phyloP scores from a whole-genome alignment of 305 asterid species.

The Plantago coronopus region DNA sequence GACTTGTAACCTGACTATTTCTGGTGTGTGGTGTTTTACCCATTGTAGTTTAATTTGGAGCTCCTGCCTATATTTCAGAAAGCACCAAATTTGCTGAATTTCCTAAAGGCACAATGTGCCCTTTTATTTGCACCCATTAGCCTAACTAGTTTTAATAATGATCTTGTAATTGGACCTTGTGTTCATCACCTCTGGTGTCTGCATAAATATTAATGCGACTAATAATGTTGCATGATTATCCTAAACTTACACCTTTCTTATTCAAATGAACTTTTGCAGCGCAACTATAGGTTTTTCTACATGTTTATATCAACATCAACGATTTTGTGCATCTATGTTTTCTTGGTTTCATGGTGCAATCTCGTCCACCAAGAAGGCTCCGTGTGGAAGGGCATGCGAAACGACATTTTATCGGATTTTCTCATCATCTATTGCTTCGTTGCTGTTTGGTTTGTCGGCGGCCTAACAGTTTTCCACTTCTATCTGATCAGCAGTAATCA shows the following conservation, averaged over 20 bases:
- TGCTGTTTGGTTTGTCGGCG: conserved; percentile 87
- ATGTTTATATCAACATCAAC: conserved; percentile 85
- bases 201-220: background rate
- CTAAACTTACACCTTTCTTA: conserved; percentile 19
- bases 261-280: conserved; percentile 41
- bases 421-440: conserved; percentile 76
- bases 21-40: too few species aligned
- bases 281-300: conserved; percentile 81
- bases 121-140: too few species aligned
- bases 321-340: conserved; percentile 63
- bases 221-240: background rate
- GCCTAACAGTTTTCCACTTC: conserved; percentile 73
- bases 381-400: conserved; percentile 45
- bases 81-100: too few species aligned
- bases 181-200: conserved; percentile 13
- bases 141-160: too few species aligned
- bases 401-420: conserved; percentile 62
- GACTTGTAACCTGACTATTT: too few species aligned
- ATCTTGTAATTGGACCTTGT: too few species aligned
- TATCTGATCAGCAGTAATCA: conserved; percentile 77
- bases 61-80: too few species aligned
- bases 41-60: too few species aligned
- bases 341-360: conserved; percentile 57
- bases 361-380: conserved; percentile 41
- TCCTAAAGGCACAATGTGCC: too few species aligned